These are phyloP conservation scores for Wickerhamomyces pijperi DNA, from an alignment of 805 yeast genomes.

Conservation along the genomic window DNA sequence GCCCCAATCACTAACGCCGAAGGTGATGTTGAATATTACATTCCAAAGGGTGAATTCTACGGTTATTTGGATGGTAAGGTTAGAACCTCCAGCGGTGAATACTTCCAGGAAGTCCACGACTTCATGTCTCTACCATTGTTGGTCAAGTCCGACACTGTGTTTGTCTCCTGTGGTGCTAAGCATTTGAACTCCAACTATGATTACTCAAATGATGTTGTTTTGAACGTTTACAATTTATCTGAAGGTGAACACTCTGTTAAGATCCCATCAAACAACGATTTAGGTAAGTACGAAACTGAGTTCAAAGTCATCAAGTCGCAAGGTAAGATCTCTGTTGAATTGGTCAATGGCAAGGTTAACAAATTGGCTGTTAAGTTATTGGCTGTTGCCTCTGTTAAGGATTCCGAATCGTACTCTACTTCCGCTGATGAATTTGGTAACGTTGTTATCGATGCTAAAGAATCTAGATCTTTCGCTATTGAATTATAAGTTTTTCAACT, in stretches of 20 bases:
- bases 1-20: constrained; percentile 11
- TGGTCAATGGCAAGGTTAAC: constrained; percentile 2
- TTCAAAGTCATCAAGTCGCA: constrained; percentile 6
- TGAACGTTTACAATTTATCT: constrained; percentile 9
- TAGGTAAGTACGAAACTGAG: constrained; percentile 8
- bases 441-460: constrained; percentile 1
- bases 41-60: constrained; percentile 15
- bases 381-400: constrained; percentile 2
- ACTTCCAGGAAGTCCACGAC: constrained; percentile 9
- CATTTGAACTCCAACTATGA: constrained; percentile 13
- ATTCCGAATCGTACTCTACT: neutral
- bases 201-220: constrained; percentile 11
- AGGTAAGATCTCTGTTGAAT: constrained; percentile 3
- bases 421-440: constrained; percentile 9
- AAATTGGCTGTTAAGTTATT: constrained; percentile 10
- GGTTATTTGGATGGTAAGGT: constrained; percentile 13
- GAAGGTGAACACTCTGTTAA: constrained; percentile 10
- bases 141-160: constrained; percentile 11
- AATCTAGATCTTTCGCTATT: neutral
- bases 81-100: constrained; percentile 11
- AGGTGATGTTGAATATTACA: constrained; percentile 11
- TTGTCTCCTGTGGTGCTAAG: constrained; percentile 10
- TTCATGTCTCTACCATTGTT: constrained; percentile 12
- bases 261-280: constrained; percentile 8
- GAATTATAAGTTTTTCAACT: no score